Base-by-base conservation (phyloP, 2,329 filamentous ascomycete genomes). In the Kalaharituber pfeilii region DNA sequence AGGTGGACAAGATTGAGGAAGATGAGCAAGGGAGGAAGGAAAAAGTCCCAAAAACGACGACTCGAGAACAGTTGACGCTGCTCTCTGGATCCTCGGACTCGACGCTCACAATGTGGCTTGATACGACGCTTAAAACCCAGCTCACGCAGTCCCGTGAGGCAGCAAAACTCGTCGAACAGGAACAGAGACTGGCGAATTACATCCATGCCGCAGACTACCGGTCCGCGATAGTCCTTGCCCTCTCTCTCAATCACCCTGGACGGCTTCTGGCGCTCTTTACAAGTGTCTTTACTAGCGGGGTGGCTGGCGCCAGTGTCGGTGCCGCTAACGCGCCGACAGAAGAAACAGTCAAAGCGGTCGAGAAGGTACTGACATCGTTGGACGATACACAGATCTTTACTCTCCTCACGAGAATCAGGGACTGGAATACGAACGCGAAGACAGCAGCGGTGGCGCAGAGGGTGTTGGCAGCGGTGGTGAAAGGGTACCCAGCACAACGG, bases 401-500 rank as follows among this genome's bases (percentile, higher is more conserved):
- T 5, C 75, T 98, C 13, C 75, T 98, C 0, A 73, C 89, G 33
- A 76, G 91, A 56, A 70, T 95, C 45, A 77, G 93, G 47, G 91
- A 98, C 69, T 98, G 91, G 91, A 98, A 98, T 67, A 94, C 91
- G 3, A 96, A 96, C 63, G 87, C 86, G 0, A 77, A 86, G 57
- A 94, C 86, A 2, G 82, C 87, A 0, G 77, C 81, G 4, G 80
- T 96, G 1, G 84, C 91, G 1, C 91, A 98, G 69, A 79, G 82
- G 29, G 81, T 98, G 13, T 71, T 98, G 6, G 83, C 80, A 72
- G 79, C 84, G 1, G 66, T 98, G 6, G 79, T 94, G 51, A 79
- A 80, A 60, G 84, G 80, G 56, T 94, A 94, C 64, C 84, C 87
- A 1, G 84, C 85, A 2, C 78, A 79, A 50, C 79, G 82, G 55